Percentiles rank a stretch among this genome's conserved stretches.
These are phyloP conservation scores for Coemansia brasiliensis DNA, from an alignment of 192 early-diverging fungal genomes.

Conservation along the genomic window DNA sequence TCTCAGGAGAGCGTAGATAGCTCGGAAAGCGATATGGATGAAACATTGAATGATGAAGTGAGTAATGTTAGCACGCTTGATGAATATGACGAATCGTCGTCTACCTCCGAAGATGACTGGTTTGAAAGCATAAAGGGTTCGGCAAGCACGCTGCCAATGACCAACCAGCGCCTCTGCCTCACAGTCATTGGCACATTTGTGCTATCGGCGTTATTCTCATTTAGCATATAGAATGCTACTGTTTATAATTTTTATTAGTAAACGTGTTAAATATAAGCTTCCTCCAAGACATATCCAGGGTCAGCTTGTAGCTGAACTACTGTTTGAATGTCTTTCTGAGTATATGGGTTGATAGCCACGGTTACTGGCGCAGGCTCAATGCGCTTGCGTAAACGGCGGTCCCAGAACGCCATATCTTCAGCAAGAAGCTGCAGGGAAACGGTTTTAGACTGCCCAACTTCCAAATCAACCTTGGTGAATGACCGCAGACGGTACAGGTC, in stretches of 20 bases:
- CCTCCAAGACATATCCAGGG: constrained; percentile 19
- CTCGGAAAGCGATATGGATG: neutral
- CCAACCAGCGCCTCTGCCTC: neutral
- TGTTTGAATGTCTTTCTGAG: constrained; percentile 9
- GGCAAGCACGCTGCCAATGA: neutral
- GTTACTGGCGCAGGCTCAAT: constrained; percentile 36
- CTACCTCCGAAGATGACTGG: neutral
- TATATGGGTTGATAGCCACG: constrained; percentile 34
- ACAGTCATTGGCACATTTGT: neutral
- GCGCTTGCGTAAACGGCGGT: constrained; percentile 15
- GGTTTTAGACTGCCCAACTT: constrained; percentile 44
- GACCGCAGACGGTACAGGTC: constrained; percentile 57
- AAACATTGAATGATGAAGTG: neutral
- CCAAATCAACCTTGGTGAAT: constrained; percentile 56
- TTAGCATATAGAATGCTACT: neutral
- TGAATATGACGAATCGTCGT: neutral
- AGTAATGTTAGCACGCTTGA: neutral
- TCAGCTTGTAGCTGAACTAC: constrained; percentile 20
- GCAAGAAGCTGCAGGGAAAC: constrained; percentile 47
- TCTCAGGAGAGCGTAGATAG: too few species aligned
- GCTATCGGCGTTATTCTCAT: neutral
- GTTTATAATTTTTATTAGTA: neutral
- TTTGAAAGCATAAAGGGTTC: constrained; percentile 2
- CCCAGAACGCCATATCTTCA: constrained; percentile 45
- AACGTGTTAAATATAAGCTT: neutral